A percentile compares a stretch with the other conserved stretches of the same genome.
Evolutionary conservation across 768 basidiomycete species (phyloP).

Genomic region (Collybia mongolica): DNA sequence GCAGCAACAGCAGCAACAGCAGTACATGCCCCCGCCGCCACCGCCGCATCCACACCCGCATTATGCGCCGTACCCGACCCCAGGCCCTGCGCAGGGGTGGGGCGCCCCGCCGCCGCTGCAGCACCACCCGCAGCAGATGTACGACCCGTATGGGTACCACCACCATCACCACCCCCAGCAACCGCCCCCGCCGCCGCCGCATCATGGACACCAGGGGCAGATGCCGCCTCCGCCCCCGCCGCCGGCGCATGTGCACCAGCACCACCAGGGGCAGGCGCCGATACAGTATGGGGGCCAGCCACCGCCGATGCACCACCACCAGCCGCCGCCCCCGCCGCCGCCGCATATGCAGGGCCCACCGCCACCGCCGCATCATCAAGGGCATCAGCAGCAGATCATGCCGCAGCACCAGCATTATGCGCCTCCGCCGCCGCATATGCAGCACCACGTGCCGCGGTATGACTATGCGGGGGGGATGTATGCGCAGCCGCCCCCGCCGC

Average conservation of each 20-base stretch:
- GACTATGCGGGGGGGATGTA: not conserved
- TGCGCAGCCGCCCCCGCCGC: not conserved
- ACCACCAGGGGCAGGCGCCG: slow-evolving; percentile 11
- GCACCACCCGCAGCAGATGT: slow-evolving; percentile 1
- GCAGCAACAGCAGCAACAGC: slow-evolving; percentile 18
- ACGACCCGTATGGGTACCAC: slow-evolving; percentile 8
- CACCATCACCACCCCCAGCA: slow-evolving; percentile 3
- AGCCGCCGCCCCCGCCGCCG: slow-evolving; percentile 16
- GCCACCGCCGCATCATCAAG: slow-evolving; percentile 16
- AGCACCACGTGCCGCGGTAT: not conserved
- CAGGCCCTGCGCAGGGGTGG: slow-evolving; percentile 3
- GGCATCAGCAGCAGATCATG: slow-evolving; percentile 13
- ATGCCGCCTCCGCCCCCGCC: slow-evolving; percentile 17
- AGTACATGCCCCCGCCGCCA: slow-evolving; percentile 12
- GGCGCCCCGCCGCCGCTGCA: slow-evolving; percentile 14
- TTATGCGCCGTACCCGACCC: slow-evolving; percentile 10
- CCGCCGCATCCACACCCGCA: not conserved
- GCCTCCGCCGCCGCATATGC: not conserved
- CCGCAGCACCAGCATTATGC: slow-evolving; percentile 14
- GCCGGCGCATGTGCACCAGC: slow-evolving; percentile 27
- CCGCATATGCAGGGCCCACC: slow-evolving; percentile 20
- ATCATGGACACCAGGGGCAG: slow-evolving; percentile 10
- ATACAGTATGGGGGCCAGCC: slow-evolving; percentile 8
- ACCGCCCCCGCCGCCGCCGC: not conserved
- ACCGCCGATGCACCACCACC: slow-evolving; percentile 19